Conservation (phyloP, 2,329 filamentous ascomycete genomes). For the Epichloe aotearoae region DNA sequence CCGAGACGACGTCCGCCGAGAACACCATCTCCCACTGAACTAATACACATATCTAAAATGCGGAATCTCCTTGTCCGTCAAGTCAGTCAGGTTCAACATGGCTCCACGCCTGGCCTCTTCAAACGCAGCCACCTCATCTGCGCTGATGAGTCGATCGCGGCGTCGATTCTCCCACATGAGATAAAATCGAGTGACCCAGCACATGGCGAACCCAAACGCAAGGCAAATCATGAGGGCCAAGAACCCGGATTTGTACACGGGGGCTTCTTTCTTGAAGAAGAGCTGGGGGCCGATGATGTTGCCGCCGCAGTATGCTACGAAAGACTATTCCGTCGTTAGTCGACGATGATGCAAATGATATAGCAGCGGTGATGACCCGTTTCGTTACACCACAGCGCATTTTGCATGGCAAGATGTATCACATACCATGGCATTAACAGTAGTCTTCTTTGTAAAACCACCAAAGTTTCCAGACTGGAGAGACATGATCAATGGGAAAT, state of each 20-base stretch:
- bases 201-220: slow-evolving; percentile 29
- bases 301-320: slow-evolving; percentile 45
- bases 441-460: slow-evolving; percentile 50
- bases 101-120: slow-evolving; percentile 2
- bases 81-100: slow-evolving; percentile 23
- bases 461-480: slow-evolving; percentile 46
- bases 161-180: slow-evolving; percentile 37
- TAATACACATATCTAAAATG: slow-evolving; percentile 38
- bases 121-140: background rate
- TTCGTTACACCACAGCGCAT: too few relatives aligned
- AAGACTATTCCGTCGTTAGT: slow-evolving; percentile 20
- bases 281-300: slow-evolving; percentile 50
- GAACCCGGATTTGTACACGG: slow-evolving; percentile 48
- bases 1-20: background rate
- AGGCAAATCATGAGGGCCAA: slow-evolving; percentile 49
- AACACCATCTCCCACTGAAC: background rate
- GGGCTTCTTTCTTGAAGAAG: slow-evolving; percentile 42
- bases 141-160: slow-evolving; percentile 26
- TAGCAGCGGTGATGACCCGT: too few relatives aligned
- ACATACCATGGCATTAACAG: slow-evolving; percentile 39
- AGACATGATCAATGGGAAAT: slow-evolving; percentile 33
- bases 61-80: slow-evolving; percentile 41
- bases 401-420: background rate
- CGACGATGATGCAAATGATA: background rate
- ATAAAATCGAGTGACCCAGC: slow-evolving; percentile 34